Conservation (phyloP, 2,329 filamentous ascomycete genomes). For the Aspergillus versicolor region DNA sequence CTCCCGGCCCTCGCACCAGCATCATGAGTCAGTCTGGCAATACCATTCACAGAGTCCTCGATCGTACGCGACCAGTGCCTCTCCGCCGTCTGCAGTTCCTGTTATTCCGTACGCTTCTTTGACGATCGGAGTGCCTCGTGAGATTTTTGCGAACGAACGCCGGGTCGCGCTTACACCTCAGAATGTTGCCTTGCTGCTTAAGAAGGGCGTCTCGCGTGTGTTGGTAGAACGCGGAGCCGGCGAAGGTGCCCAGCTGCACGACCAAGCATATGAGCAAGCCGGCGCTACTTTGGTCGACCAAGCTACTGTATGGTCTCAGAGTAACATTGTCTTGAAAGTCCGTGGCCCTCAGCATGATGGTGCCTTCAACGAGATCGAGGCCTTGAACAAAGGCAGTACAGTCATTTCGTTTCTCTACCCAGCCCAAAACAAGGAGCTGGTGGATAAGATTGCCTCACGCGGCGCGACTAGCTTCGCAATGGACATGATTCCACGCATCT, state of each 20-base stretch:
- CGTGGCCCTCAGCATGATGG: conserved; percentile 65
- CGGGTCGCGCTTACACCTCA: conserved; percentile 82
- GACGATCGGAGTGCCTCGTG: conserved; percentile 74
- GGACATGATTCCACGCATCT: conserved; percentile 90
- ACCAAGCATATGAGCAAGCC: conserved; percentile 72
- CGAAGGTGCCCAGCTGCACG: conserved; percentile 70
- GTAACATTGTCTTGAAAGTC: conserved; percentile 82
- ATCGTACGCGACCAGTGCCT: conserved; percentile 23
- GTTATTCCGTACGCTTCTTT: conserved; percentile 65
- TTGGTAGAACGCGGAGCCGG: conserved; percentile 82
- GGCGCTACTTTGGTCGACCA: conserved; percentile 75
- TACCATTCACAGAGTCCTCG: conserved; percentile 18
- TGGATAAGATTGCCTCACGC: conserved; percentile 68
- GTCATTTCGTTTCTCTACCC: conserved; percentile 83
- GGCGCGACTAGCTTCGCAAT: conserved; percentile 81
- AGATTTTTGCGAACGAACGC: conserved; percentile 75
- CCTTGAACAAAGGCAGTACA: conserved; percentile 67
- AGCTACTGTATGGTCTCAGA: conserved; percentile 67
- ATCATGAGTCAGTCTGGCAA: conserved; percentile 4
- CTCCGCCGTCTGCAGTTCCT: conserved; percentile 23
- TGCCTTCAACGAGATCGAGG: conserved; percentile 63
- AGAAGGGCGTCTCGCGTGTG: conserved; percentile 78
- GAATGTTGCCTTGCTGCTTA: conserved; percentile 77
- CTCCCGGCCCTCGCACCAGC: conserved; percentile 11
- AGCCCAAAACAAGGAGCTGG: conserved; percentile 71